A percentile compares a stretch with the other conserved stretches of the same genome.
phyloP scores from a whole-genome alignment of 305 asterid genomes.

The Fraxinus baroniana region DNA sequence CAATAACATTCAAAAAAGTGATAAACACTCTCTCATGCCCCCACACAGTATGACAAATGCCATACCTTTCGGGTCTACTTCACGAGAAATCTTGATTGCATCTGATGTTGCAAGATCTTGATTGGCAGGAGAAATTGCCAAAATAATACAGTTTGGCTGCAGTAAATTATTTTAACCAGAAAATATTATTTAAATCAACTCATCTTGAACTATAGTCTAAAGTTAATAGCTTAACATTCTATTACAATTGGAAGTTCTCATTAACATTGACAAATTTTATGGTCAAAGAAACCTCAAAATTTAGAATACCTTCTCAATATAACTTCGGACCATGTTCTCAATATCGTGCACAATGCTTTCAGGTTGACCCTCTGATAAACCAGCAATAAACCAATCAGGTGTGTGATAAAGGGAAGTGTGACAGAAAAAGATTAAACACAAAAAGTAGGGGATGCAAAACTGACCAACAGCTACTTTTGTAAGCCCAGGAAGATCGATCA shows the following conservation, averaged over 20 bases:
- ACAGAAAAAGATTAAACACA: neutral
- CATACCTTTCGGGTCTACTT: constrained; percentile 93
- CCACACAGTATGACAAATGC: neutral
- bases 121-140: constrained; percentile 95
- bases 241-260: neutral
- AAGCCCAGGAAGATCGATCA: constrained; percentile 97
- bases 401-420: neutral
- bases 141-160: constrained; percentile 95
- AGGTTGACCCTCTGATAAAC: constrained; percentile 71
- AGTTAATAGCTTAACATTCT: neutral
- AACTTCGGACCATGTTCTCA: constrained; percentile 93
- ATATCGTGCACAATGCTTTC: constrained; percentile 81
- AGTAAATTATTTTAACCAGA: constrained; percentile 28
- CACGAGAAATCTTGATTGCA: constrained; percentile 94
- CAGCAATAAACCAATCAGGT: constrained; percentile 11
- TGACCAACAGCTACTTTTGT: constrained; percentile 97
- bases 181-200: constrained; percentile 16
- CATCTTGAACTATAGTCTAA: constrained; percentile 17
- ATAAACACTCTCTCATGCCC: neutral
- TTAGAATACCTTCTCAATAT: constrained; percentile 77
- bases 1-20: neutral
- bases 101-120: constrained; percentile 99
- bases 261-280: neutral
- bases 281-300: neutral
- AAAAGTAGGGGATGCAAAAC: constrained; percentile 20